A percentile compares a stretch with the other conserved stretches of the same genome.
Evolutionary conservation across 768 basidiomycete genomes (phyloP).

Genomic region (Suillus tomentosus): DNA sequence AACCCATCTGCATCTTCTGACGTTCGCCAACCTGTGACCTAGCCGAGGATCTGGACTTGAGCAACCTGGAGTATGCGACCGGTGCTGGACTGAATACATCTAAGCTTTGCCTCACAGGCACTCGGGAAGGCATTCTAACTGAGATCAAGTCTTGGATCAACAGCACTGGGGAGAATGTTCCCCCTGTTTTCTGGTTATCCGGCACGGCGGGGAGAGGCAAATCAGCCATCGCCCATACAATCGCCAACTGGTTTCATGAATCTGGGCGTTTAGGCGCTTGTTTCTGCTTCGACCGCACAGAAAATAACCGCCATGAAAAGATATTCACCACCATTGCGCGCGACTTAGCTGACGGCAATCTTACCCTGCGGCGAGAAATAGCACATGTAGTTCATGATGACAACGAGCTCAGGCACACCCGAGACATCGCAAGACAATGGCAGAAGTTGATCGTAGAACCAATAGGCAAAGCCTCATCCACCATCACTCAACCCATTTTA

Average conservation of each 20-base stretch:
- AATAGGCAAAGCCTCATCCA: constrained; percentile 15
- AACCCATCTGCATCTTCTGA: neutral
- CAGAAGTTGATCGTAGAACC: constrained; percentile 22
- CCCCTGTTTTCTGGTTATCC: constrained; percentile 31
- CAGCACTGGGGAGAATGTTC: constrained; percentile 4
- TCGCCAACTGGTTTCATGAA: constrained; percentile 27
- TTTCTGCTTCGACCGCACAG: constrained; percentile 34
- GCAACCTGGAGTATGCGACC: constrained; percentile 3
- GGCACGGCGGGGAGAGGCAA: constrained; percentile 42
- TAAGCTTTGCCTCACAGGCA: constrained; percentile 21
- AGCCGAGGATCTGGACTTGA: constrained; percentile 6
- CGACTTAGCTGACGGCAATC: constrained; percentile 27
- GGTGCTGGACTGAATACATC: constrained; percentile 9
- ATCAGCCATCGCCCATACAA: constrained; percentile 38
- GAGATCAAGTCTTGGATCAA: constrained; percentile 29
- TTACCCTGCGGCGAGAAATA: neutral
- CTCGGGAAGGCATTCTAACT: constrained; percentile 25
- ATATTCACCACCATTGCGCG: constrained; percentile 36
- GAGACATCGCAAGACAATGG: constrained; percentile 16
- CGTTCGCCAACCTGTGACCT: neutral
- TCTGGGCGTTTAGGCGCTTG: constrained; percentile 32
- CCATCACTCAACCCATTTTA: constrained; percentile 19
- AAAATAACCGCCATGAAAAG: constrained; percentile 21
- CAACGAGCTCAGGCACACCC: constrained; percentile 2
- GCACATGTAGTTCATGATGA: constrained; percentile 11